These are phyloP conservation scores for Aspergillus sclerotiicarbonarius DNA, from an alignment of 495 filamentous ascomycete genomes.

Conservation along the genomic window DNA sequence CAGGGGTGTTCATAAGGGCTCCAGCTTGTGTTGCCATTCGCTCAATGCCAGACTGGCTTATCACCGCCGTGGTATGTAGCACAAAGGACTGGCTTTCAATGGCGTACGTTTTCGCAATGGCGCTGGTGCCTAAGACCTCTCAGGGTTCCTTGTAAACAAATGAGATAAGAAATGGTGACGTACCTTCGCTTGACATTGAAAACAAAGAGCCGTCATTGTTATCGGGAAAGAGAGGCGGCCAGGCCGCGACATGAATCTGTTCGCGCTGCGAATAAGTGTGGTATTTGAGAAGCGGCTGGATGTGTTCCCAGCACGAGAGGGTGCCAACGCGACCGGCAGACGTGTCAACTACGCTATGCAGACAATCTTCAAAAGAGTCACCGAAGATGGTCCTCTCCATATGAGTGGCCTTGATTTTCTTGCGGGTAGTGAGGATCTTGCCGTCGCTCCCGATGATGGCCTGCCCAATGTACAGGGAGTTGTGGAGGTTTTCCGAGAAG, in stretches of 20 bases:
- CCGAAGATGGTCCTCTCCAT: slow-evolving; percentile 63
- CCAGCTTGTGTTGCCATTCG: slow-evolving; percentile 26
- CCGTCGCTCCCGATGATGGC: slow-evolving; percentile 48
- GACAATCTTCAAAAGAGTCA: slow-evolving; percentile 45
- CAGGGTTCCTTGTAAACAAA: slow-evolving; percentile 27
- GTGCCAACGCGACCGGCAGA: slow-evolving; percentile 45
- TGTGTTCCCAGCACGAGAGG: slow-evolving; percentile 59
- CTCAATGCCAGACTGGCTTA: slow-evolving; percentile 44
- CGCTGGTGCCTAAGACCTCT: too few relatives aligned
- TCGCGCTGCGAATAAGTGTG: slow-evolving; percentile 50
- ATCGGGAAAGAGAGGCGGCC: slow-evolving; percentile 45
- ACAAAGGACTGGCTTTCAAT: slow-evolving; percentile 53
- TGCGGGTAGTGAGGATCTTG: slow-evolving; percentile 39
- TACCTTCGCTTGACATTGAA: slow-evolving; percentile 40
- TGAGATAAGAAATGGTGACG: slow-evolving; percentile 31
- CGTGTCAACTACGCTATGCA: slow-evolving; percentile 43
- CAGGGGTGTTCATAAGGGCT: slow-evolving; percentile 31
- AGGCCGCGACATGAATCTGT: slow-evolving; percentile 56
- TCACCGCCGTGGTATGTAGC: slow-evolving; percentile 45
- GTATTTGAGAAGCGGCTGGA: slow-evolving; percentile 59
- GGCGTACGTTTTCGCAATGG: slow-evolving; percentile 18
- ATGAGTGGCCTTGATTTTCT: slow-evolving; percentile 62
- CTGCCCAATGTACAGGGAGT: slow-evolving; percentile 58
- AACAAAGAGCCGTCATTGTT: slow-evolving; percentile 26
- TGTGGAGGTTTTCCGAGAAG: slow-evolving; percentile 48